These are phyloP conservation scores for Salix purpurea DNA, from an alignment of 345 rosid genomes.

Conservation along the genomic window DNA sequence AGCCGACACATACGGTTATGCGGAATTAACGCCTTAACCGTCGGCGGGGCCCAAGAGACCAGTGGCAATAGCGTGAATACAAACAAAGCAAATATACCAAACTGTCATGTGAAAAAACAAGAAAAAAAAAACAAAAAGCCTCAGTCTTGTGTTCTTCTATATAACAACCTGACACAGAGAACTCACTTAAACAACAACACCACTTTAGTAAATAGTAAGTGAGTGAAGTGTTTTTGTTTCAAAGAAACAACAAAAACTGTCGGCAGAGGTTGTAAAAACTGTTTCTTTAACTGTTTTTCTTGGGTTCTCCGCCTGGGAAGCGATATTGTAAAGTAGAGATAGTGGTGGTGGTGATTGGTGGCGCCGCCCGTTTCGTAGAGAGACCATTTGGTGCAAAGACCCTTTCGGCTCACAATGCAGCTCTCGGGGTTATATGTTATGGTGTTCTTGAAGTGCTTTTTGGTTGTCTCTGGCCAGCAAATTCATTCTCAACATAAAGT, in stretches of 20 bases:
- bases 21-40: conserved; percentile 76
- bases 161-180: not conserved
- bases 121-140: not conserved
- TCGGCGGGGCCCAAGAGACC: conserved; percentile 45
- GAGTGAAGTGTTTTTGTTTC: not conserved
- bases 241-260: conserved; percentile 13
- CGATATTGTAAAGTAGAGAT: not conserved
- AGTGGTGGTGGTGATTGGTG: conserved; percentile 1
- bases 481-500: not conserved
- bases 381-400: not conserved
- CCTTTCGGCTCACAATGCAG: not conserved
- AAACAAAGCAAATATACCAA: not conserved
- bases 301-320: conserved; percentile 17
- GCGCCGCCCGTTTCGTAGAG: not conserved
- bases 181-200: not conserved
- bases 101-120: conserved; percentile 1
- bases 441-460: conserved; percentile 13
- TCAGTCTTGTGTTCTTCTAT: not conserved
- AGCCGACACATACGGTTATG: conserved; percentile 24
- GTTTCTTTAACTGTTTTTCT: not conserved
- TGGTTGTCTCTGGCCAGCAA: conserved; percentile 24
- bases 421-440: not conserved
- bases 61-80: conserved; percentile 56
- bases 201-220: not conserved
- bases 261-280: conserved; percentile 18